Evolutionary conservation across 2,329 filamentous ascomycete genomes (phyloP).

Genomic region (Diaporthe australafricana): DNA sequence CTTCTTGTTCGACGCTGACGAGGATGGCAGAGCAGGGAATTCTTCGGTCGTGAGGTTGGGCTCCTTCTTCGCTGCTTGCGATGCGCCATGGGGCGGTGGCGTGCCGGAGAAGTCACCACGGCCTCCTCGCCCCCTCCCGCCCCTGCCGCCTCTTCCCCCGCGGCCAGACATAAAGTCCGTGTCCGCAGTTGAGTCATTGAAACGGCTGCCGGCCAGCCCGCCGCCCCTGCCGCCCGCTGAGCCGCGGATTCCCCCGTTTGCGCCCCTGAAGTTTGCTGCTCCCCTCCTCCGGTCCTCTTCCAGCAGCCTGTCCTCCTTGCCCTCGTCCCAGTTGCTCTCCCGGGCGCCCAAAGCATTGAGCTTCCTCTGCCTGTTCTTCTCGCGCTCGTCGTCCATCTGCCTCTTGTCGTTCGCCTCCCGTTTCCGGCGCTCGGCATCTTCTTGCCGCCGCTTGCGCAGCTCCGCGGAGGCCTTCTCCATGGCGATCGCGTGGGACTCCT

Average conservation of each 20-base stretch:
- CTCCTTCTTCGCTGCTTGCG: conserved; percentile 42
- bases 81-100: neutral
- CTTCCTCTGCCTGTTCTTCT: conserved; percentile 70
- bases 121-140: conserved; percentile 49
- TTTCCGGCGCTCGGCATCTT: conserved; percentile 63
- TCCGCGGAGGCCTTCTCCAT: conserved; percentile 68
- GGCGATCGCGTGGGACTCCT: conserved; percentile 65
- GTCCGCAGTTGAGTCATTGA: conserved; percentile 47
- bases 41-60: conserved; percentile 50
- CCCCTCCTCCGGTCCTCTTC: conserved; percentile 53
- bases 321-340: conserved; percentile 69
- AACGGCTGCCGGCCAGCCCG: conserved; percentile 57
- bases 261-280: conserved; percentile 49
- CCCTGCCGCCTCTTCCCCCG: conserved; percentile 45
- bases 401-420: conserved; percentile 64
- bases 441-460: conserved; percentile 60
- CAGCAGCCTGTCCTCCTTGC: conserved; percentile 58
- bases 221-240: conserved; percentile 48
- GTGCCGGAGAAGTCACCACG: conserved; percentile 38
- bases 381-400: conserved; percentile 69
- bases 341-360: conserved; percentile 67
- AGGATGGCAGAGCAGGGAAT: conserved; percentile 54
- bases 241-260: conserved; percentile 53
- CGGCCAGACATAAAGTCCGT: conserved; percentile 46
- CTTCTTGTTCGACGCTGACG: conserved; percentile 37